These are phyloP conservation scores for Dendrobium nobile DNA, from an alignment of 106 monocot species.

Conservation along the genomic window DNA sequence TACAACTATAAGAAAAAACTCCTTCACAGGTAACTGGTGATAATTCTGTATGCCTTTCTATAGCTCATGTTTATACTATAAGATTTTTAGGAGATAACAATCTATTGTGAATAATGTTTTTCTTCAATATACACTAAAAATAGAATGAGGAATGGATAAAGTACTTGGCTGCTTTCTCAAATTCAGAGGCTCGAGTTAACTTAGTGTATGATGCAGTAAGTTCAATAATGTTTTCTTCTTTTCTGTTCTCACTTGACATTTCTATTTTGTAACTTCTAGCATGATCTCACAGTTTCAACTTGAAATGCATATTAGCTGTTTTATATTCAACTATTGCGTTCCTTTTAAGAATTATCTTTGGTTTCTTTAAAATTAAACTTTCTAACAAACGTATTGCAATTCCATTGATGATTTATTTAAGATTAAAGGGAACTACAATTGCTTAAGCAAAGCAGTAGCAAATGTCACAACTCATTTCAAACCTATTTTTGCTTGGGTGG, in stretches of 20 bases:
- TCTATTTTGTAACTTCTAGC: neutral
- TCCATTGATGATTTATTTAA: conserved; percentile 10
- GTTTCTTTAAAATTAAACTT: neutral
- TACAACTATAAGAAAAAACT: conserved; percentile 54
- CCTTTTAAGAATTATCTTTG: neutral
- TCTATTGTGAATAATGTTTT: neutral
- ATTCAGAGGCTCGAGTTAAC: conserved; percentile 85
- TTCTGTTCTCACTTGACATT: neutral
- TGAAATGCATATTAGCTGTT: neutral
- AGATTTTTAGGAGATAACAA: neutral
- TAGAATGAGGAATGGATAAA: conserved; percentile 76
- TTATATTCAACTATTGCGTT: neutral
- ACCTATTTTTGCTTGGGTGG: conserved; percentile 83
- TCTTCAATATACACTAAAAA: too few relatives aligned
- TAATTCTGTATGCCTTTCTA: neutral
- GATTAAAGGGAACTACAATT: conserved; percentile 82
- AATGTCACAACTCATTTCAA: conserved; percentile 58
- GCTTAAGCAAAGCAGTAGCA: conserved; percentile 62
- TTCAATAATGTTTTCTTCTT: neutral
- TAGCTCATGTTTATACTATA: neutral
- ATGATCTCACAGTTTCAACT: neutral
- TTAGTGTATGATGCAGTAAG: conserved; percentile 75
- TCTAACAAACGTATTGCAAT: neutral
- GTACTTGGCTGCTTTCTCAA: conserved; percentile 74
- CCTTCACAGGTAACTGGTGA: conserved; percentile 44